Evolutionary conservation across 73 alveolate species (phyloP), one percentile per base, ranked within the genome.

Genomic region (Breviolum minutum): DNA sequence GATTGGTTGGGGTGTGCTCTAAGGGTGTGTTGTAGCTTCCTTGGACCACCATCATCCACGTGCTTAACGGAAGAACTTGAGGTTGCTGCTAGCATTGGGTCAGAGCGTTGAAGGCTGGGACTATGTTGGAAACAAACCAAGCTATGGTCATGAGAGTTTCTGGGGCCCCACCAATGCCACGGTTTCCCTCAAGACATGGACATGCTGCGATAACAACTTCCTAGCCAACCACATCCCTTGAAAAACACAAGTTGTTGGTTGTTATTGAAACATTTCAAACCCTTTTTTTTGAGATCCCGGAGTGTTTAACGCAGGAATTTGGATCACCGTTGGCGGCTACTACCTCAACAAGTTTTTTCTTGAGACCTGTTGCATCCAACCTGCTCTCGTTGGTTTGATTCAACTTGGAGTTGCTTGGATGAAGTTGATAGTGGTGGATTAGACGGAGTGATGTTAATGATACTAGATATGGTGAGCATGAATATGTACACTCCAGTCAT

Each of bases 291-390:
- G 54, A 40, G 54, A 40, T 40, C 54, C 54, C 54, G 54, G 54
- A 40, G n/a, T 40, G 54, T 40, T 40, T 40, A n/a, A n/a, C n/a
- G n/a, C n/a, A 86, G 94, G 94, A 61, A 92, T 92, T 63, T 92
- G 97, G 97, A 32, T 92, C 76, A 73, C 90, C 11, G 80, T 91
- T 29, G 97, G 97, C 9, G 97, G 97, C 16, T 89, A 68, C 68
- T 89, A 89, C 74, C 69, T 87, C 80, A 92, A 92, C 98, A 92
- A 92, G 81, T 92, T 92, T 89, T 92, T 92, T 89, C 89, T 92
- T 9, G 98, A 92, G 90, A 74, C 98, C 7, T 73, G 90, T 66
- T 92, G 98, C 48, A 74, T 92, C 64, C 90, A 92, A 48, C 98
- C 98, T 10, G 98, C 79, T 10, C 79, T 27, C 16, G 98, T 76